Base-by-base conservation (phyloP, 345 rosid genomes). In the Orychophragmus violaceus region DNA sequence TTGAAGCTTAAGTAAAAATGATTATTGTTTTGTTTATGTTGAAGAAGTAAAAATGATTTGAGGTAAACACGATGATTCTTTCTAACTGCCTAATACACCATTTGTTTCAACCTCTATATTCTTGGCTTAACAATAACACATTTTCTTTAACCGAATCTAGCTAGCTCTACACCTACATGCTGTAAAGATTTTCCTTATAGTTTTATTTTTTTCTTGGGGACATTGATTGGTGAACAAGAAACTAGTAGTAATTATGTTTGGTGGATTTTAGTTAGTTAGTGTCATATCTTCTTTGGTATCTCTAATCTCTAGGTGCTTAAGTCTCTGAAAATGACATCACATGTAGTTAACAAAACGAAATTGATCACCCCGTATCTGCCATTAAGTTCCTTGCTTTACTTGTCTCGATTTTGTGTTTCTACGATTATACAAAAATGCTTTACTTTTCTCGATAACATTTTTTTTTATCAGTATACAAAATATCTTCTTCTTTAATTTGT, bases 261-360 rank as follows among this genome's bases (percentile, higher is more conserved):
- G 69, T 63, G 75, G 51, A n/a, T n/a, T n/a, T n/a, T n/a, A 71
- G 56, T 63, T 71, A 32, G 69, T 71, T 71, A 71, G 58, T 71
- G 56, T 62, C 30, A 29, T n/a, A n/a, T 71, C 49, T 71, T 54
- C 50, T 6, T 42, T 62, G 18, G 61, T 29, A 28, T 54, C 14
- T 70, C 37, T 50, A 61, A 70, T 44, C 53, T 61, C 68, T 51
- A 21, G 39, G 53, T 14, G 19, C 61, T n/a, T 70, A 51, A 53
- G 44, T 63, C 58, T 71, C 12, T 42, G 63, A 71, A 29, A 71
- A 71, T 44, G 75, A 71, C 64, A 44, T 44, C 63, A 30, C 22
- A 9, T 19, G 45, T 50, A 28, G 41, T 51, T 51, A 30, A 21
- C 27, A 52, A 61, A 21, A 21, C 41, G 27, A 61, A 19, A 37